phyloP scores from a whole-genome alignment of 2,329 filamentous ascomycete species.

The Sporothrix sp. region DNA sequence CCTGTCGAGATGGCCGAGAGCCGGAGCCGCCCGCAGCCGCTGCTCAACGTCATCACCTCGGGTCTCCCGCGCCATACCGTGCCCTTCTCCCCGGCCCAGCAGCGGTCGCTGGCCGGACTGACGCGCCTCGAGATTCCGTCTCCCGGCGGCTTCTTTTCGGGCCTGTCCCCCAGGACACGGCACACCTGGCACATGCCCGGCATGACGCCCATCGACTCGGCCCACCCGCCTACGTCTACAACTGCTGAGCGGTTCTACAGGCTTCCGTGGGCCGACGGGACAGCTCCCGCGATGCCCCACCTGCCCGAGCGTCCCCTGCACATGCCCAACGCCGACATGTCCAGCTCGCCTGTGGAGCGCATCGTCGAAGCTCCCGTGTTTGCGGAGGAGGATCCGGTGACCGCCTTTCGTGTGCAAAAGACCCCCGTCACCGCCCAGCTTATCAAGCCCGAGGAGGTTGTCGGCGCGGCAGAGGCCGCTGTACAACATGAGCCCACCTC shows the following conservation, averaged over 20 bases:
- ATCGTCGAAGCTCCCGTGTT: constrained; percentile 50
- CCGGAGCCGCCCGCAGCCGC: constrained; percentile 44
- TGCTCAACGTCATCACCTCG: constrained; percentile 39
- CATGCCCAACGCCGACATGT: constrained; percentile 28
- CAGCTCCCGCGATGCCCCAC: constrained; percentile 25
- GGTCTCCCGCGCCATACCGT: constrained; percentile 25
- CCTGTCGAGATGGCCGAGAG: constrained; percentile 30
- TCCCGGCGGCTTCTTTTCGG: constrained; percentile 84
- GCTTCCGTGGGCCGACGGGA: constrained; percentile 58
- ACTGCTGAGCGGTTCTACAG: constrained; percentile 91
- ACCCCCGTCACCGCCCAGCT: constrained; percentile 29
- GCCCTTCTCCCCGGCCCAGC: constrained; percentile 39
- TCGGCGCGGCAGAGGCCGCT: constrained; percentile 21
- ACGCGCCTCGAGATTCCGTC: constrained; percentile 83
- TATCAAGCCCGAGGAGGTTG: constrained; percentile 19
- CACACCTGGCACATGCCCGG: constrained; percentile 67
- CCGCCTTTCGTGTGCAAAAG: constrained; percentile 37
- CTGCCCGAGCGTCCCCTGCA: constrained; percentile 27
- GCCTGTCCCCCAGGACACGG: constrained; percentile 63
- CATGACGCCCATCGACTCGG: constrained; percentile 39
- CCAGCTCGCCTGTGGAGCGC: constrained; percentile 51
- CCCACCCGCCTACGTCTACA: constrained; percentile 66
- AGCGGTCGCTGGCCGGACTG: constrained; percentile 57
- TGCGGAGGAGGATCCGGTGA: constrained; percentile 49
- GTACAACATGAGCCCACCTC: constrained; percentile 31